A percentile compares a stretch with the other conserved stretches of the same genome.
These are phyloP conservation scores for Hymenoscyphus linearis DNA, from an alignment of 2,329 filamentous ascomycete genomes.

Conservation along the genomic window DNA sequence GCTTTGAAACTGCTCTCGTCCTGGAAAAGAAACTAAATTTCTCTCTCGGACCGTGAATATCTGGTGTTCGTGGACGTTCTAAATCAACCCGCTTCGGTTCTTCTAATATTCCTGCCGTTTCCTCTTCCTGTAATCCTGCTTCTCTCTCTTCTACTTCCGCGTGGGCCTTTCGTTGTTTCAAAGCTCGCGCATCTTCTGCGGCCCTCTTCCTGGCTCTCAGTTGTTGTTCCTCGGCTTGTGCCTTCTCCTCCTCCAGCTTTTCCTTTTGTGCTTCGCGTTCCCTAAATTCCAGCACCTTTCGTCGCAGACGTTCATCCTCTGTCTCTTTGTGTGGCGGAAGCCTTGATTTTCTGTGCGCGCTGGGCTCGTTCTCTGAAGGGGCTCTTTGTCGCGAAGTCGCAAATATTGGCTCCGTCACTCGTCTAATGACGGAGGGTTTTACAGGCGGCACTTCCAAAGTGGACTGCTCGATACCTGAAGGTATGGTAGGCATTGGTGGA, in stretches of 20 bases:
- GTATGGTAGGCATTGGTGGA: constrained; percentile 14
- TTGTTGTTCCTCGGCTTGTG: constrained; percentile 1
- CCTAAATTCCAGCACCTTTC: constrained; percentile 17
- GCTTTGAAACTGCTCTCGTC: constrained; percentile 20
- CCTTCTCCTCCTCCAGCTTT: constrained; percentile 3
- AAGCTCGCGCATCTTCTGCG: constrained; percentile 2
- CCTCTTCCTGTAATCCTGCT: constrained; percentile 18
- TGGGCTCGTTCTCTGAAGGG: neutral
- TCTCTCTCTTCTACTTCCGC: constrained; percentile 11
- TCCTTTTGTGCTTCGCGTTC: constrained; percentile 16
- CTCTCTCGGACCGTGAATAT: constrained; percentile 20
- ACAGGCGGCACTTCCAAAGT: constrained; percentile 3
- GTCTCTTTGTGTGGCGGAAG: constrained; percentile 14
- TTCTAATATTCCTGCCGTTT: constrained; percentile 23
- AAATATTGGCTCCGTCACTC: constrained; percentile 18
- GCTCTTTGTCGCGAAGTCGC: constrained; percentile 4
- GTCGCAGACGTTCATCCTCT: constrained; percentile 19
- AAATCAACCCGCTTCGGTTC: constrained; percentile 33
- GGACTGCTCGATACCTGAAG: constrained; percentile 4
- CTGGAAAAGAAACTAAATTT: constrained; percentile 30
- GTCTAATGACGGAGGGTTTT: constrained; percentile 6
- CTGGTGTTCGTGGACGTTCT: constrained; percentile 21
- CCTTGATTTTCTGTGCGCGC: neutral
- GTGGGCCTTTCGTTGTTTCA: constrained; percentile 3
- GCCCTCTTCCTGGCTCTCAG: neutral